Base-by-base conservation (phyloP, 140 eudicot genomes). In the Ambrosia hybrid region DNA sequence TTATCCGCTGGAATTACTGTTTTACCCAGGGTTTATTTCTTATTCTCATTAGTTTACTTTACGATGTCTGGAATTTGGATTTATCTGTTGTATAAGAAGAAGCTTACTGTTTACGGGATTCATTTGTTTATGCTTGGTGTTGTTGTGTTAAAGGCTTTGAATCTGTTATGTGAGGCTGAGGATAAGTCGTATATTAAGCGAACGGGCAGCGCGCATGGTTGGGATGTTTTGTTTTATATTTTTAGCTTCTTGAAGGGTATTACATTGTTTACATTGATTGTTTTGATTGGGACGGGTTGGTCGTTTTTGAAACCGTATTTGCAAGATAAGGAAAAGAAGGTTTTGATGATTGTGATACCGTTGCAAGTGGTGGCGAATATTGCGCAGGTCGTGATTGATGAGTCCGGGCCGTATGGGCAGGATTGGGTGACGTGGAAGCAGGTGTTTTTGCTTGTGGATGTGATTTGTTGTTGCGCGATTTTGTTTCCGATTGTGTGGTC, bases 401-500 rank as follows among this genome's bases (percentile, higher is more conserved):
- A 91, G 62, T 82, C 91, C 0, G 85, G 91, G n/a, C 97, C 96
- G 12, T 86, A 66, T 34, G 85, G 79, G 12, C 81, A 87, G 37
- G 90, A 87, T 70, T 86, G 88, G 87, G 70, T 81, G 7, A 89
- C 95, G 3, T 89, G 97, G 98, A 92, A 89, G 59, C 95, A 89
- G 67, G 84, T 92, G 9, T 88, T 92, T 72, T 74, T 92, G 68
- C 49, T 89, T 5, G 96, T 92, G 6, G 97, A 92, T 82, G 83
- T 92, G 0, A 60, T 92, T 0, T 89, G 95, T 10, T 89, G 90
- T 57, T 85, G 92, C 48, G 95, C 88, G 8, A 85, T 92, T 60
- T 46, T 85, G 60, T 92, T 92, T 70, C 90, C 92, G 1, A 92
- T 89, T 58, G 98, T 89, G 3, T 92, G 98, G 98, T 87, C 96